Base-by-base conservation (phyloP, 2,329 filamentous ascomycete species). In the Chaetothyriales sp. region DNA sequence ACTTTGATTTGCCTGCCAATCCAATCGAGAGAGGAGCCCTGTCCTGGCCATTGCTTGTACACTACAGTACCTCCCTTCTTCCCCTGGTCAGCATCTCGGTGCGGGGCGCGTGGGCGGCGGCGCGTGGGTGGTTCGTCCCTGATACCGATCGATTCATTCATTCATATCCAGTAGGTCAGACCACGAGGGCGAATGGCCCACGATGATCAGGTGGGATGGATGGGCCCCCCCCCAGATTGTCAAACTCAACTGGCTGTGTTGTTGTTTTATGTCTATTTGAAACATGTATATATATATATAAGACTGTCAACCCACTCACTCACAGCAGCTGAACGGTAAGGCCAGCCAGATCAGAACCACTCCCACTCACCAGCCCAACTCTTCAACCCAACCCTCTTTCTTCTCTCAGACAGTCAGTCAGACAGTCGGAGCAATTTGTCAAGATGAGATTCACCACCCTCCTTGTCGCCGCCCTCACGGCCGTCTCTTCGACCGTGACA, bases 381-480 rank as follows among this genome's bases (percentile, higher is more conserved):
- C 32, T 12, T 39, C 8, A 32, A 7, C 28, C 12, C 3, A 32
- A 2, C 28, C 8, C 8, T 9, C 28, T 9, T 3, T 10, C 8
- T 2, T 32, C 7, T 32, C 28, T 7, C 2, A 5, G 28, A 7
- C 28, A 32, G 28, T 10, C 9, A 32, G n/a, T n/a, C n/a, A 32
- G 28, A 10, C 28, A 32, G 9, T 32, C 8, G 28, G 8, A 32
- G 10, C 28, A 32, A 32, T 8, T 28, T 32, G 26, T 48, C 47
- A 49, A 49, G 15, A 52, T 52, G 50, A 49, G 46, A 39, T 49
- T 51, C 18, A 18, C 47, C 36, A 45, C 26, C 42, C 15, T 57
- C 47, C 22, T 54, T 43, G 8, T 55, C 25, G 20, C 45, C 19
- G 18, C 45, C 15, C 25, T 54, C 12, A 39, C 51, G 18, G n/a